phyloP scores from a whole-genome alignment of 257 asterid genomes.

The Fraxinus cuspidata region DNA sequence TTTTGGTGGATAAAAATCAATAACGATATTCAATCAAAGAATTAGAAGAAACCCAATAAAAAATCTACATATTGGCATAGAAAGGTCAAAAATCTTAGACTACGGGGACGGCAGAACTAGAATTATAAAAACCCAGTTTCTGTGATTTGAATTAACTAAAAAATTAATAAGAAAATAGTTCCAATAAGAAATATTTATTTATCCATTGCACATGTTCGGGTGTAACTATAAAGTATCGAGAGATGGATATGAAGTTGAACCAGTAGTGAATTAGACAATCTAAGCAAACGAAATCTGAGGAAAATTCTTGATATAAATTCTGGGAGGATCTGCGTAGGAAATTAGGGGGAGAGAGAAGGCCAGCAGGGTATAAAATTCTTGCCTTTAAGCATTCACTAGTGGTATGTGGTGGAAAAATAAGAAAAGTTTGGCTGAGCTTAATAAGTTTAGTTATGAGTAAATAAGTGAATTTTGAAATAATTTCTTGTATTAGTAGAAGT shows the following conservation, averaged over 20 bases:
- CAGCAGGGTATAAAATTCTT: too few relatives aligned
- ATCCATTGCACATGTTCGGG: neutral
- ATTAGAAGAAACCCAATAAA: slow-evolving; percentile 19
- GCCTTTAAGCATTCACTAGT: too few relatives aligned
- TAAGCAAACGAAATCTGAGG: slow-evolving; percentile 37
- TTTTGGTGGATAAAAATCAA: neutral
- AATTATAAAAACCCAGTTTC: slow-evolving; percentile 27
- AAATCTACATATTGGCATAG: slow-evolving; percentile 16
- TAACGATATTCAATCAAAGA: slow-evolving; percentile 21
- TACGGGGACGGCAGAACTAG: slow-evolving; percentile 13
- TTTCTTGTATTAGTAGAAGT: too few relatives aligned
- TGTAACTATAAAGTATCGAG: slow-evolving; percentile 9
- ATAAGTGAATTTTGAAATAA: too few relatives aligned
- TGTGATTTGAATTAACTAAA: slow-evolving; percentile 13
- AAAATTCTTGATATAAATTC: slow-evolving; percentile 30
- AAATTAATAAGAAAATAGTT: too few relatives aligned
- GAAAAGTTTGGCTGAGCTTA: too few relatives aligned
- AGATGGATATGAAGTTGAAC: neutral
- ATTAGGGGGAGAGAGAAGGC: slow-evolving; percentile 8
- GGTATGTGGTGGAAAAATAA: too few relatives aligned
- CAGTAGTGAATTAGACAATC: slow-evolving; percentile 28
- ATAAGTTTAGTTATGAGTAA: too few relatives aligned
- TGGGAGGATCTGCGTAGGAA: slow-evolving; percentile 36
- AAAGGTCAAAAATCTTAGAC: slow-evolving; percentile 37
- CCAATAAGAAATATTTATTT: neutral